Evolutionary conservation across 352 stramenopile genomes (phyloP).

Genomic region (Thalassiosira livingstoniorum): DNA sequence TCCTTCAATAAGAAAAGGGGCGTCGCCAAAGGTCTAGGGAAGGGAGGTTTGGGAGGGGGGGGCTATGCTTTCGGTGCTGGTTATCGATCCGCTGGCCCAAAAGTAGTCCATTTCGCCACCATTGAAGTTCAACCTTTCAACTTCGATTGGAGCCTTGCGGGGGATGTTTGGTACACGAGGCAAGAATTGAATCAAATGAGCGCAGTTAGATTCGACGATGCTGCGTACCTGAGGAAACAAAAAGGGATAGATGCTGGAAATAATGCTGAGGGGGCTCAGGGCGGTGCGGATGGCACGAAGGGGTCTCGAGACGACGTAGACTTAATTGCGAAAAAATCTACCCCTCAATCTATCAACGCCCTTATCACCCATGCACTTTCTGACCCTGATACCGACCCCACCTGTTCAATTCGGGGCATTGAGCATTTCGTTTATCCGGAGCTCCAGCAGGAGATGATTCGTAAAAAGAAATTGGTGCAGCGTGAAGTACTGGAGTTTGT

Average conservation of each 20-base stretch:
- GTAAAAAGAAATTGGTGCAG: slow-evolving; percentile 33
- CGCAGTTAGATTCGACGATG: slow-evolving; percentile 13
- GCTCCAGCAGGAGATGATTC: slow-evolving; percentile 45
- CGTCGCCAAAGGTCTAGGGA: no score
- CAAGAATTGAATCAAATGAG: slow-evolving; percentile 23
- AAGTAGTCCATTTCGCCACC: slow-evolving; percentile 34
- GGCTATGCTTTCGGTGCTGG: no score
- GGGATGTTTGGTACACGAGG: slow-evolving; percentile 13
- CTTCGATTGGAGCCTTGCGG: slow-evolving; percentile 17
- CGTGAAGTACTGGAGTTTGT: slow-evolving; percentile 16
- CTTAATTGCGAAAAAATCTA: not conserved
- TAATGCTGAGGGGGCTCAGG: slow-evolving; percentile 84
- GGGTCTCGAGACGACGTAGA: not conserved
- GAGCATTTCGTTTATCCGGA: slow-evolving; percentile 81
- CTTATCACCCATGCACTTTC: slow-evolving; percentile 88
- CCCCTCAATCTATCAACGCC: not conserved
- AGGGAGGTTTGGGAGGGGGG: no score
- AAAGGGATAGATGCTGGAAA: slow-evolving; percentile 31
- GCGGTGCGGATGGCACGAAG: not conserved
- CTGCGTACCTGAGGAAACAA: slow-evolving; percentile 4
- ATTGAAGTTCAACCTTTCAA: slow-evolving; percentile 30
- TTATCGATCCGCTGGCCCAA: slow-evolving; percentile 8
- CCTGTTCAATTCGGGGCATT: slow-evolving; percentile 89
- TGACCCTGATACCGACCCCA: slow-evolving; percentile 86
- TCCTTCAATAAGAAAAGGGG: not conserved